These are phyloP conservation scores for Pseudoperonospora humuli DNA, from an alignment of 352 stramenopile species.

Conservation along the genomic window DNA sequence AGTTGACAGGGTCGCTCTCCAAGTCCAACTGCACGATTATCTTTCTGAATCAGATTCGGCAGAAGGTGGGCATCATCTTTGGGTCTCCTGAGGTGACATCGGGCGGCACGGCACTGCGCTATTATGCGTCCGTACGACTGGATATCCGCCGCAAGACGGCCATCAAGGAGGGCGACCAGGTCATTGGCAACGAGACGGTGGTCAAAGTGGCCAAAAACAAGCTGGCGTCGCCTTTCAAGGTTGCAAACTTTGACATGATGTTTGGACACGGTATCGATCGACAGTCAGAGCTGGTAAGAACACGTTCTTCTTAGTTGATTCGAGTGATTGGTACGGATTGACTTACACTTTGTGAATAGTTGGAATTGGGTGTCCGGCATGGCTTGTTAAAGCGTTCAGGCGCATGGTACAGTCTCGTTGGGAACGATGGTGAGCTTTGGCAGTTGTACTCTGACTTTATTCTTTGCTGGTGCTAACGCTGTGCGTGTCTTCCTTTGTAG, in stretches of 20 bases:
- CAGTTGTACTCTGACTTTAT: not conserved
- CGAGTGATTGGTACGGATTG: not conserved
- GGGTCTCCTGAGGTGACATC: conserved; percentile 96
- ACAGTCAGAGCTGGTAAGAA: conserved; percentile 61
- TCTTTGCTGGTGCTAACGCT: not conserved
- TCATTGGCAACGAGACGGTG: conserved; percentile 94
- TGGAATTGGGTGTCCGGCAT: conserved; percentile 49
- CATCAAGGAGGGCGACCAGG: conserved; percentile 86
- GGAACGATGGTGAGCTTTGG: conserved; percentile 40
- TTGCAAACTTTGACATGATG: conserved; percentile 95
- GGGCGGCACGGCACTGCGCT: conserved; percentile 79
- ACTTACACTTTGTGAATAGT: not conserved
- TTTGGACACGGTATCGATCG: conserved; percentile 95
- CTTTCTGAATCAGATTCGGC: conserved; percentile 98
- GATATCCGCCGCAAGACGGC: conserved; percentile 93
- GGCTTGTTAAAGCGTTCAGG: conserved; percentile 72
- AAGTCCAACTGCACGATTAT: conserved; percentile 96
- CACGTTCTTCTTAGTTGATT: not conserved
- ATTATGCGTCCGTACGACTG: conserved; percentile 89
- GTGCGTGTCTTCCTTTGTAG: conserved; percentile 19
- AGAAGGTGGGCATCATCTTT: conserved; percentile 97
- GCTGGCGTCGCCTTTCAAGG: conserved; percentile 93
- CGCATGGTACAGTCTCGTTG: conserved; percentile 68
- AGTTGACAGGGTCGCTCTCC: conserved; percentile 93
- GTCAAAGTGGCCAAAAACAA: conserved; percentile 99